Evolutionary conservation across 495 filamentous ascomycete species (phyloP).

Genomic region (Haplographium delicatum): DNA sequence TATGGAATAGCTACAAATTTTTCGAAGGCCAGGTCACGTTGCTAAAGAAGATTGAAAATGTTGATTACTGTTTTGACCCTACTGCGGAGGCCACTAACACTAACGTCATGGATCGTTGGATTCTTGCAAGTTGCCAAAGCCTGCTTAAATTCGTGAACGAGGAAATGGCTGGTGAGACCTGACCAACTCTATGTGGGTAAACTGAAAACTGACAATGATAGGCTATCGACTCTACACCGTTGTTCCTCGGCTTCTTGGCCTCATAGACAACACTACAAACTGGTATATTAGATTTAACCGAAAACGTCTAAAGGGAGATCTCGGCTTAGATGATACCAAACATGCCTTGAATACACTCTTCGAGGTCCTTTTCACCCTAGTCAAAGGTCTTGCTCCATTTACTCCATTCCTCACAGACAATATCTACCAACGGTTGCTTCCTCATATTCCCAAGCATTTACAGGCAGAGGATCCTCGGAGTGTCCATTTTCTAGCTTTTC

Average conservation of each 20-base stretch:
- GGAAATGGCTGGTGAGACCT: constrained; percentile 72
- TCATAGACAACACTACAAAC: constrained; percentile 95
- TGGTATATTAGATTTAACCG: constrained; percentile 99
- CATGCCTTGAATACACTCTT: constrained; percentile 96
- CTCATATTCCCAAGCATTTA: constrained; percentile 63
- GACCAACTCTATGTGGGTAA: background rate
- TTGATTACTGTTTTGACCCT: constrained; percentile 78
- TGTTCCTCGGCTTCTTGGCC: constrained; percentile 76
- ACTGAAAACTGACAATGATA: constrained; percentile 21
- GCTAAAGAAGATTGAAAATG: constrained; percentile 78
- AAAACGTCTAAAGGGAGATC: constrained; percentile 89
- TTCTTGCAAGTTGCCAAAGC: constrained; percentile 88
- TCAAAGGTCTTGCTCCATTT: constrained; percentile 85
- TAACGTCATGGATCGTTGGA: constrained; percentile 98
- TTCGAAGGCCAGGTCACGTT: constrained; percentile 93
- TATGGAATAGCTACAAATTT: constrained; percentile 99
- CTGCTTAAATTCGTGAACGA: constrained; percentile 89
- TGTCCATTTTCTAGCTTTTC: constrained; percentile 90
- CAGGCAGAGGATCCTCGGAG: constrained; percentile 68
- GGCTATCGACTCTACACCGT: constrained; percentile 89
- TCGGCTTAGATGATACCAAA: constrained; percentile 78
- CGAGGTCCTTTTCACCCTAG: constrained; percentile 87
- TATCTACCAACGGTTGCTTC: constrained; percentile 84
- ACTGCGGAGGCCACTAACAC: constrained; percentile 66
- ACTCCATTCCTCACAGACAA: constrained; percentile 93